Percentiles rank a stretch among this genome's conserved stretches.
Evolutionary conservation across 495 filamentous ascomycete species (phyloP).

Genomic region (Penicillium bovifimosum): DNA sequence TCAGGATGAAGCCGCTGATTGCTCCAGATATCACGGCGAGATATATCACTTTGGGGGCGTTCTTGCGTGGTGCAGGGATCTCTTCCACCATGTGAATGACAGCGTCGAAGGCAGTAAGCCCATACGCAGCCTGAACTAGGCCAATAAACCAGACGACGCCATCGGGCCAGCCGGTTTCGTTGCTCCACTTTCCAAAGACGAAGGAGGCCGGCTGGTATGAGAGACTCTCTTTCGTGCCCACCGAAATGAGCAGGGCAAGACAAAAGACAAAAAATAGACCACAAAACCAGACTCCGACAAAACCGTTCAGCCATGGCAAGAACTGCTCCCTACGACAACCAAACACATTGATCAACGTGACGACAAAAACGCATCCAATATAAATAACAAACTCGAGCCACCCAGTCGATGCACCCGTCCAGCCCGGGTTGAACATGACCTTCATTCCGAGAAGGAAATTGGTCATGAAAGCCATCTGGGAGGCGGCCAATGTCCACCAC

Average conservation of each 20-base stretch:
- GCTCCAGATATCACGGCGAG: slow-evolving; percentile 41
- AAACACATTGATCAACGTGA: slow-evolving; percentile 39
- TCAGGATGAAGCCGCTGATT: slow-evolving; percentile 57
- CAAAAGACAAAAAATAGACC: slow-evolving; percentile 40
- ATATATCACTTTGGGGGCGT: slow-evolving; percentile 36
- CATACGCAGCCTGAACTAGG: slow-evolving; percentile 53
- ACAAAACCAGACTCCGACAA: slow-evolving; percentile 42
- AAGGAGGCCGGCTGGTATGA: slow-evolving; percentile 40
- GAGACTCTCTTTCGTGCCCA: slow-evolving; percentile 29
- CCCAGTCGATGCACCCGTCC: slow-evolving; percentile 33
- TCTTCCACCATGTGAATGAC: slow-evolving; percentile 55
- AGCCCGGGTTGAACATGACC: slow-evolving; percentile 35
- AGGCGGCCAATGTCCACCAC: slow-evolving; percentile 45
- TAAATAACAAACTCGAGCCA: slow-evolving; percentile 45
- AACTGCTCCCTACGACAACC: slow-evolving; percentile 36
- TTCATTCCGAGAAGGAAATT: slow-evolving; percentile 45
- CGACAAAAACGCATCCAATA: slow-evolving; percentile 29
- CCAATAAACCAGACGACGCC: slow-evolving; percentile 59
- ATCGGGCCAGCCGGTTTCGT: slow-evolving; percentile 56
- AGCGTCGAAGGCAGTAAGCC: slow-evolving; percentile 55
- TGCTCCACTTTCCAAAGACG: slow-evolving; percentile 53
- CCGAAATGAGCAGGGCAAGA: slow-evolving; percentile 39
- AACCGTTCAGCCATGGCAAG: slow-evolving; percentile 41
- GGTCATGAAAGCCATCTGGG: slow-evolving; percentile 44
- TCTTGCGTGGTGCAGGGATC: slow-evolving; percentile 36